Evolutionary conservation across 495 filamentous ascomycete genomes (phyloP).

Genomic region (Rhypophila decipiens): DNA sequence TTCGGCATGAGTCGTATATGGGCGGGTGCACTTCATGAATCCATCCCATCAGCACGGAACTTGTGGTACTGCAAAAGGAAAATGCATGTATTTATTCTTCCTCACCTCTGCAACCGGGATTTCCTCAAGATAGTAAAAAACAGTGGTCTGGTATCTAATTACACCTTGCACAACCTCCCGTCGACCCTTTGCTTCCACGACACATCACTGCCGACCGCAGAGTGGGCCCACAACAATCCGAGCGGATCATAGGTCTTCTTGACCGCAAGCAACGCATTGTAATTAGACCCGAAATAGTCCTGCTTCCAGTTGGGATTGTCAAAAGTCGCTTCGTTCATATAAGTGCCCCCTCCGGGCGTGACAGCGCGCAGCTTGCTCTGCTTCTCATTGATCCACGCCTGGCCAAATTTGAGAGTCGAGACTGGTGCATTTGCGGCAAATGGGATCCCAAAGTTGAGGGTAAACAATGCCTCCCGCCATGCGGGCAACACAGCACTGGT

Average conservation of each 20-base stretch:
- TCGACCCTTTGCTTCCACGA: too few species aligned
- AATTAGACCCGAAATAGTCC: slow-evolving; percentile 50
- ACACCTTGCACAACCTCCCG: slow-evolving; percentile 37
- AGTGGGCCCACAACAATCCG: slow-evolving; percentile 49
- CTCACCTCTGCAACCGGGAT: too few species aligned
- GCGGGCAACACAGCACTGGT: slow-evolving; percentile 51
- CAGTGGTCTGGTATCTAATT: too few species aligned
- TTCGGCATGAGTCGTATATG: too few species aligned
- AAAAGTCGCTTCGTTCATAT: slow-evolving; percentile 46
- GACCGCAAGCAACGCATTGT: slow-evolving; percentile 38
- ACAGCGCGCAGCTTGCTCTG: slow-evolving; percentile 3
- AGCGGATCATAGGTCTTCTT: slow-evolving; percentile 50
- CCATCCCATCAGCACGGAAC: too few species aligned
- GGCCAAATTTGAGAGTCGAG: background rate
- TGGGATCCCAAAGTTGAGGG: slow-evolving; percentile 19
- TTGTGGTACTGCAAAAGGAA: too few species aligned
- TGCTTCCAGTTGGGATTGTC: slow-evolving; percentile 51
- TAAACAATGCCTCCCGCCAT: slow-evolving; percentile 43
- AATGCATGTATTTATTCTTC: too few species aligned
- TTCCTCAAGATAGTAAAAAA: too few species aligned
- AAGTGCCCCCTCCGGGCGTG: slow-evolving; percentile 33
- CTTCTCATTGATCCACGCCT: slow-evolving; percentile 11
- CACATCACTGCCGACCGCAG: slow-evolving; percentile 46
- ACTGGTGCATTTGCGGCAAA: slow-evolving; percentile 30
- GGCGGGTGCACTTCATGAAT: too few species aligned